Evolutionary conservation across 108 stramenopile species (phyloP).

Genomic region (Conticribra guillardii): DNA sequence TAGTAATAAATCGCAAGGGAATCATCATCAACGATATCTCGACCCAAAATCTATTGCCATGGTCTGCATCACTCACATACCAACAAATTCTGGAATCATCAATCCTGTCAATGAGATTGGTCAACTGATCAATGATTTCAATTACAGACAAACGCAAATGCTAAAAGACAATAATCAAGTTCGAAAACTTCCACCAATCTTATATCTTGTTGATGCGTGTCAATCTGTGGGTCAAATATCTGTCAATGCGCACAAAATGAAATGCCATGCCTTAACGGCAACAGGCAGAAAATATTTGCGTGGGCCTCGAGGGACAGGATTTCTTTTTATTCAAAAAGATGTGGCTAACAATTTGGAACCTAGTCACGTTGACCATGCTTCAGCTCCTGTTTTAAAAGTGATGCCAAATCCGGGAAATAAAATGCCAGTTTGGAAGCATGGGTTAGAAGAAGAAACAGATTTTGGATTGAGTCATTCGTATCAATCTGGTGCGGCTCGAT

Average conservation of each 20-base stretch:
- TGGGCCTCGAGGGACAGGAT: slow-evolving; percentile 86
- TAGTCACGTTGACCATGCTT: slow-evolving; percentile 58
- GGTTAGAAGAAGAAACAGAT: slow-evolving; percentile 37
- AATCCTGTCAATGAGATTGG: slow-evolving; percentile 77
- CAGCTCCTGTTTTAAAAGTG: slow-evolving; percentile 44
- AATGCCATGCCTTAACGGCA: slow-evolving; percentile 68
- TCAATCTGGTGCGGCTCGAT: slow-evolving; percentile 58
- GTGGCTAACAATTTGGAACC: slow-evolving; percentile 42
- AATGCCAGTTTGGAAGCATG: not conserved
- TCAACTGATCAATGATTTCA: slow-evolving; percentile 35
- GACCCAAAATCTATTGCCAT: slow-evolving; percentile 60
- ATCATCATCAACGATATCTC: no score
- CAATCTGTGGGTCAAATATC: slow-evolving; percentile 77
- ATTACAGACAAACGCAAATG: no score
- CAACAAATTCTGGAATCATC: slow-evolving; percentile 82
- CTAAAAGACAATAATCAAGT: no score
- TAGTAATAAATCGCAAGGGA: no score
- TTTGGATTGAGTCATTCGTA: no score
- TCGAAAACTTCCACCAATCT: slow-evolving; percentile 33
- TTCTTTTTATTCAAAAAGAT: slow-evolving; percentile 57
- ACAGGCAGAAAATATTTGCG: slow-evolving; percentile 85
- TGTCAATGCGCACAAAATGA: slow-evolving; percentile 62
- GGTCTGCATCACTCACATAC: slow-evolving; percentile 80
- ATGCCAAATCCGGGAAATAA: slow-evolving; percentile 10
- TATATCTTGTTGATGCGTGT: slow-evolving; percentile 86